These are phyloP conservation scores for Skeletonema tropicum DNA, from an alignment of 108 stramenopile genomes.

Conservation along the genomic window DNA sequence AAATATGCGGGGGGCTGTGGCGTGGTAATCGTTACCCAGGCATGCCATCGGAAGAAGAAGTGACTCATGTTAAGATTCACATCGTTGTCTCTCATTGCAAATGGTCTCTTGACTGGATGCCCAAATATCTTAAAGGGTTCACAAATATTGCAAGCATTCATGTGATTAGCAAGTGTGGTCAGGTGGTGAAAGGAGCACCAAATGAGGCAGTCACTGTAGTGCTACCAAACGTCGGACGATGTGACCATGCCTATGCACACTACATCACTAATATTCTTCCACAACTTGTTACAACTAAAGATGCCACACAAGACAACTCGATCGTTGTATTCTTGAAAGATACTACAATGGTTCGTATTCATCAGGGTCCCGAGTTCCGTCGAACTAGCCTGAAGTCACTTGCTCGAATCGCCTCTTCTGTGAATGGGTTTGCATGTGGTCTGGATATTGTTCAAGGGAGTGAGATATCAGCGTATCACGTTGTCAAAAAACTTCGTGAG, in stretches of 20 bases:
- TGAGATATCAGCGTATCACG: conserved; percentile 38
- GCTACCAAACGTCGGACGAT: conserved; percentile 50
- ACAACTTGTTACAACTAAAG: background rate
- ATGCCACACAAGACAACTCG: conserved; percentile 13
- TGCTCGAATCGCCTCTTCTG: conserved; percentile 9
- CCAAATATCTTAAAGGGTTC: background rate
- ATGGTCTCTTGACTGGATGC: background rate
- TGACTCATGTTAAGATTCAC: background rate
- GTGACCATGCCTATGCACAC: conserved; percentile 52
- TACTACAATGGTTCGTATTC: conserved; percentile 19
- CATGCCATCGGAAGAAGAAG: background rate
- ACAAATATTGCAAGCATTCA: conserved; percentile 22
- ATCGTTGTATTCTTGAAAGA: conserved; percentile 44
- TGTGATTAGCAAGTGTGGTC: conserved; percentile 43
- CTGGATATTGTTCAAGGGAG: conserved; percentile 1
- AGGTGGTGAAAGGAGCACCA: conserved; percentile 31
- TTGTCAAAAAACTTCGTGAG: background rate
- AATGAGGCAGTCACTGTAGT: conserved; percentile 11
- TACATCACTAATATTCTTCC: conserved; percentile 33
- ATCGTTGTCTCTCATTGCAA: conserved; percentile 19
- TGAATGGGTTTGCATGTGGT: conserved; percentile 29
- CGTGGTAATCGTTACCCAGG: background rate
- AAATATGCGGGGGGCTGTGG: conserved; percentile 19
- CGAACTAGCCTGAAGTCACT: conserved; percentile 17
- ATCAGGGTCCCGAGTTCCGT: conserved; percentile 16